Evolutionary conservation across 768 basidiomycete species (phyloP), one percentile per base, ranked within the genome.

Genomic region (Russula sp.): DNA sequence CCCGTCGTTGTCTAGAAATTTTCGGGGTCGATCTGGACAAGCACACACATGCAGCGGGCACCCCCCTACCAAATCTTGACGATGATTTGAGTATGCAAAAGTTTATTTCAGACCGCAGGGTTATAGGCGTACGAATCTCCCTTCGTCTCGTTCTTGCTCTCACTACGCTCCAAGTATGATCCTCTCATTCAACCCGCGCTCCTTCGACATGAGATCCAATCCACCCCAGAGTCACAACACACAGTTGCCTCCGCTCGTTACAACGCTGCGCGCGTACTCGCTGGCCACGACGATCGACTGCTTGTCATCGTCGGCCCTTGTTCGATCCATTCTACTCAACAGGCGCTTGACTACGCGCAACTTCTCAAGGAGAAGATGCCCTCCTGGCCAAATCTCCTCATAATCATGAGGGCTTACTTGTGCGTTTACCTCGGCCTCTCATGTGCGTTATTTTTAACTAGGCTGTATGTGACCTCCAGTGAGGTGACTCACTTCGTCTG

Each of bases 361-460:
- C 79, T 85, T 51, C 82, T 91, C 71, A 89, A 82, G 72, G 78
- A 76, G 4, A 88, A 86, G 76, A 80, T 87, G 49, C 77, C 81
- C 18, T 74, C 79, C 20, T 88, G 85, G 83, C 79, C 79, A 57
- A 90, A 94, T 69, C 80, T 99, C 55, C 79, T 90, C 70, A 89
- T 99, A 71, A 77, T 98, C 74, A 99, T 99, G 97, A 84, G 97
- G 47, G 87, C 92, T 60, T 98, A 98, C 82, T 98, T 91, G 93
- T 95, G 71, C 74, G 93, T 84, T n/a, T 55, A 39, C 40, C 55
- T 34, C 57, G 59, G 50, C 58, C 55, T 45, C 22, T 63, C 64
- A 32, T 66, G 6, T 58, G 44, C 32, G 54, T 39, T 59, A 54
- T 61, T 16, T 8, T 20, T 18, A 13, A 48, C 52, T 47, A 65